These are phyloP conservation scores for Sarcodon sp. DNA, from an alignment of 768 basidiomycete species.

Conservation along the genomic window DNA sequence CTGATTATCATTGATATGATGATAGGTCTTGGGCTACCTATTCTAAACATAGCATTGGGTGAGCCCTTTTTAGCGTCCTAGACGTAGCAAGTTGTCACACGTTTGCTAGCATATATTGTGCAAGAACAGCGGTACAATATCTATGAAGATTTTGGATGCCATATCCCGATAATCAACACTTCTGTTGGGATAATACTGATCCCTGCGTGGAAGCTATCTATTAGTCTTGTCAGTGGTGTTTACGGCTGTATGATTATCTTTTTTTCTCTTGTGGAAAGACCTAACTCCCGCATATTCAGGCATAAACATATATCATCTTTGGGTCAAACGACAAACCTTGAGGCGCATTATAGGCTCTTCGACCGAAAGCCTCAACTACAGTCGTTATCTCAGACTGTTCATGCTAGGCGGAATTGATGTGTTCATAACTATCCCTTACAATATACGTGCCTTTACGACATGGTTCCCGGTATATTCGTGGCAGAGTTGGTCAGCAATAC, in stretches of 20 bases:
- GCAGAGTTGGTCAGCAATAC: slow-evolving; percentile 36
- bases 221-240: slow-evolving; percentile 12
- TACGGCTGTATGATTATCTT: slow-evolving; percentile 18
- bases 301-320: slow-evolving; percentile 11
- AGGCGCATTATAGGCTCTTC: slow-evolving; percentile 14
- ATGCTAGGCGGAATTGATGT: slow-evolving; percentile 17
- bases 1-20: slow-evolving; percentile 16
- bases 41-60: slow-evolving; percentile 18
- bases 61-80: slow-evolving; percentile 2
- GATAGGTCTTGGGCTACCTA: slow-evolving; percentile 18
- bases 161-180: slow-evolving; percentile 34
- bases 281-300: not conserved
- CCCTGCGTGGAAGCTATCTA: slow-evolving; percentile 15
- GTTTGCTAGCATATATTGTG: slow-evolving; percentile 13
- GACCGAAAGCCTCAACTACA: slow-evolving; percentile 22
- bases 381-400: slow-evolving; percentile 30
- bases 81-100: not conserved
- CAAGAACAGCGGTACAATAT: slow-evolving; percentile 53
- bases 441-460: slow-evolving; percentile 7
- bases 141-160: slow-evolving; percentile 45
- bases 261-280: not conserved
- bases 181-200: slow-evolving; percentile 30
- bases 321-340: slow-evolving; percentile 14
- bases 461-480: slow-evolving; percentile 25
- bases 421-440: slow-evolving; percentile 17